Base-by-base conservation (phyloP, 257 asterid species). In the Nicotiana tomentosiformis region DNA sequence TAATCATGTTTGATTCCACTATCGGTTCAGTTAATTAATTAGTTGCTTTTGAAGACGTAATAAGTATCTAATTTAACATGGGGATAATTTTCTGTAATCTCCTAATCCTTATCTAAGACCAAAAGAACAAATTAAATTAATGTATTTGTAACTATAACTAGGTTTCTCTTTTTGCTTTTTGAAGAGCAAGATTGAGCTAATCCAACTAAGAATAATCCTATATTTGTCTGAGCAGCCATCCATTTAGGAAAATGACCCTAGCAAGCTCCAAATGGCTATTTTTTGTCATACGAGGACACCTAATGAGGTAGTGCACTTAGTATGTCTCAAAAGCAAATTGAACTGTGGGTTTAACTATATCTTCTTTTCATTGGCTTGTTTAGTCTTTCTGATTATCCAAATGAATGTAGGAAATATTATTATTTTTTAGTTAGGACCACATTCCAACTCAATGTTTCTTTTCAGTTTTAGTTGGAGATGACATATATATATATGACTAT, bases 21-120 rank as follows among this genome's bases (percentile, higher is more conserved):
- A 17, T 84, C 78, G 66, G 49, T 77, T 85, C 86, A 80, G 83
- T 85, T 82, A 66, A 2, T 29, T 29, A 29, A 83, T 82, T 85
- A 82, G 87, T 86, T 10, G 16, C 32, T 70, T 69, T 2, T 5
- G 78, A 8, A 39, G 49, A 57, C 58, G 37, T 57, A 37, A 37
- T 58, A 66, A 55, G 43, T 69, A 78, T 67, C 78, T 66, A 51
- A 49, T 81, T 87, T 61, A 64, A 82, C 87, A 77, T 55, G 85
- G 81, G 84, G 84, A 83, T 87, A 78, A 81, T 80, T 84, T 70
- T 80, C 30, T 76, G 29, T 32, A 32, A 72, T 72, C 58, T 35
- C 60, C 11, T 72, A 12, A 72, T 72, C 37, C 60, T 72, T 72
- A 46, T 46, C 78, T 72, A 46, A 46, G 58, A 20, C 35, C n/a